phyloP scores from a whole-genome alignment of 164 flowering plant species.

The Paratinospora sagittata region DNA sequence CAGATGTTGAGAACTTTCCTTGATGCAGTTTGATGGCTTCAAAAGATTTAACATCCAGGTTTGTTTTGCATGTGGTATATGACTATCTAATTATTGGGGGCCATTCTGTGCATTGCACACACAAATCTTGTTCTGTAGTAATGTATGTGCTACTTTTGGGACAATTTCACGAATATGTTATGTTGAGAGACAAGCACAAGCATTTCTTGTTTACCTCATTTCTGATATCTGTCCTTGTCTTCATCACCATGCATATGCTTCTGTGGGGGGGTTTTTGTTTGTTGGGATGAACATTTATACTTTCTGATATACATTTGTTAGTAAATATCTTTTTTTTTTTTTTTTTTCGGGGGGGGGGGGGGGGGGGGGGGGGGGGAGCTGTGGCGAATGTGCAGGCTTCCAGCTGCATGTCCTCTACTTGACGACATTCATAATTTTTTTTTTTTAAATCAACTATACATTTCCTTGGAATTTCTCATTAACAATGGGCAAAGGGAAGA shows the following conservation, averaged over 20 bases:
- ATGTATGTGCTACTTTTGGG: not conserved
- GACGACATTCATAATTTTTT: no score
- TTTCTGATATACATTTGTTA: not conserved
- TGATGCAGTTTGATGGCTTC: constrained; percentile 2
- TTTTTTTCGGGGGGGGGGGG: not conserved
- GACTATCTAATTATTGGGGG: not conserved
- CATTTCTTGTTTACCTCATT: not conserved
- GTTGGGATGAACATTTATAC: not conserved
- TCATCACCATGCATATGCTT: not conserved
- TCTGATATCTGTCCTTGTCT: not conserved
- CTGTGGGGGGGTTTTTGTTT: not conserved
- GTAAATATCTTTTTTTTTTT: not conserved
- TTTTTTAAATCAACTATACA: no score
- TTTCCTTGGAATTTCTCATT: no score
- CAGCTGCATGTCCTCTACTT: no score
- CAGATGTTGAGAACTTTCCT: constrained; percentile 1
- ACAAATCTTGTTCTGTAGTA: no score
- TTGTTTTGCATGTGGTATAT: not conserved
- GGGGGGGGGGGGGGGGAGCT: not conserved
- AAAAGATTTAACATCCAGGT: constrained; percentile 2
- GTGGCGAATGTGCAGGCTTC: no score
- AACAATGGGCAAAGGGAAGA: no score
- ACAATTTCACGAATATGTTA: not conserved
- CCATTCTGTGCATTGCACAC: no score
- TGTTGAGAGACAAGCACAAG: not conserved